Evolutionary conservation across 192 early-diverging fungal genomes (phyloP), one percentile per base, ranked within the genome.

Genomic region (Paraglomus brasilianum): DNA sequence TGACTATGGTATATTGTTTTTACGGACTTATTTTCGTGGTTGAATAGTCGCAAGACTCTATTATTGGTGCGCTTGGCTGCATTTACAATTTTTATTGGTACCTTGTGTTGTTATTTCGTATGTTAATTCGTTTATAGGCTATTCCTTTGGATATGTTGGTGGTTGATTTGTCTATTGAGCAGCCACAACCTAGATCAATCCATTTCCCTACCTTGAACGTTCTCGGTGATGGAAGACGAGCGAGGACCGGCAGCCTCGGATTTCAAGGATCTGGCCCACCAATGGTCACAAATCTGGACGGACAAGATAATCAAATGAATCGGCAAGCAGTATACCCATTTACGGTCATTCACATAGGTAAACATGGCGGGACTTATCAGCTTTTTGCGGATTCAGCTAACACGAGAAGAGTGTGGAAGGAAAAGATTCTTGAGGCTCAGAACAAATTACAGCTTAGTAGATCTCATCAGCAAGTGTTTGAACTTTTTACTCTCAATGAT

Each of bases 91-190:
- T 4, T 77, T 30, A 30, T 30, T 30, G 30, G 30, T 30, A 22
- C 11, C 40, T n/a, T 19, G 21, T 10, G 21, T 13, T 17, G n/a
- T 59, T 24, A 30, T 40, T 41, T 5, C 44, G 9, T 19, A 39
- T 40, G 10, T 19, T 10, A 11, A 9, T 5, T 9, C 48, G 22
- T 47, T 14, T 44, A 46, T 82, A 89, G 71, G 90, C 91, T 22
- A 91, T 96, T 9, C 93, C 91, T 13, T 75, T 95, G 60, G 87
- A 91, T 62, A 72, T 94, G 47, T 80, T 96, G 40, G 81, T 84
- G 0, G 76, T 91, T 21, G 67, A 69, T 41, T 78, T 75, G 51
- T 79, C 73, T 22, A 81, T 81, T 8, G 86, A 89, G 44, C 81
- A 77, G n/a, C 48, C 58, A 5, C 55, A 56, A 47, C 67, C 6